phyloP scores from a whole-genome alignment of 1,139 yeast genomes.

The Geotrichum phurueaensis region DNA sequence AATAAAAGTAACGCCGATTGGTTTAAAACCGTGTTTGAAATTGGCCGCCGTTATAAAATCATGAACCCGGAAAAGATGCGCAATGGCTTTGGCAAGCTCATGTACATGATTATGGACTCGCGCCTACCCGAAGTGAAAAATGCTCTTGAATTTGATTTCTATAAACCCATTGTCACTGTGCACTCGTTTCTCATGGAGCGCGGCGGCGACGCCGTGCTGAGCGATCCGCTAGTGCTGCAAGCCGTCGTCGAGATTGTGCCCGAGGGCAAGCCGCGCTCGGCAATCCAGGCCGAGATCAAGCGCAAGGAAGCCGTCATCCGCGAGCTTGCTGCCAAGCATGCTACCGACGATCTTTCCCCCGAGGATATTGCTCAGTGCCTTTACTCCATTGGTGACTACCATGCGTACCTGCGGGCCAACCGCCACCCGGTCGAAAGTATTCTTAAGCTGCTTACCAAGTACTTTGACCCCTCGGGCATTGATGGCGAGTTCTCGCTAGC shows the following conservation, averaged over 20 bases:
- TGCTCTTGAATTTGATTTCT: conserved; percentile 64
- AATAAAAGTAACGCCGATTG: conserved; percentile 61
- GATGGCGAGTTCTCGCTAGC: conserved; percentile 45
- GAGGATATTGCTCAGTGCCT: conserved; percentile 61
- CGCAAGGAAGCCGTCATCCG: conserved; percentile 61
- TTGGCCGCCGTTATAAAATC: conserved; percentile 68
- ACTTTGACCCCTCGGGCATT: conserved; percentile 41
- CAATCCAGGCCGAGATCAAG: conserved; percentile 51
- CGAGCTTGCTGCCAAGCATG: conserved; percentile 43
- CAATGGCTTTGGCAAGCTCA: conserved; percentile 64
- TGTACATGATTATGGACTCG: conserved; percentile 78
- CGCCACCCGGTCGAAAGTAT: conserved; percentile 58
- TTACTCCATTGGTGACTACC: conserved; percentile 70
- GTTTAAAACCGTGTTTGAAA: conserved; percentile 61
- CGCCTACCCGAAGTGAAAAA: conserved; percentile 59
- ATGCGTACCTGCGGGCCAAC: conserved; percentile 60
- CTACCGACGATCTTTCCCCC: conserved; percentile 25
- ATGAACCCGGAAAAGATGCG: conserved; percentile 77
- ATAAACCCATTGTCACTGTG: conserved; percentile 62
- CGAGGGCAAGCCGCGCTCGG: conserved; percentile 46
- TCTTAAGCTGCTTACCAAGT: conserved; percentile 46
- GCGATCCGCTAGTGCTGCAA: conserved; percentile 49
- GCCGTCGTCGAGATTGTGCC: conserved; percentile 64
- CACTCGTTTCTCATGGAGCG: conserved; percentile 42
- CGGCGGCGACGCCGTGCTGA: conserved; percentile 42